Evolutionary conservation across 2,329 filamentous ascomycete genomes (phyloP).

Genomic region (Basipetospora chlamydospora): DNA sequence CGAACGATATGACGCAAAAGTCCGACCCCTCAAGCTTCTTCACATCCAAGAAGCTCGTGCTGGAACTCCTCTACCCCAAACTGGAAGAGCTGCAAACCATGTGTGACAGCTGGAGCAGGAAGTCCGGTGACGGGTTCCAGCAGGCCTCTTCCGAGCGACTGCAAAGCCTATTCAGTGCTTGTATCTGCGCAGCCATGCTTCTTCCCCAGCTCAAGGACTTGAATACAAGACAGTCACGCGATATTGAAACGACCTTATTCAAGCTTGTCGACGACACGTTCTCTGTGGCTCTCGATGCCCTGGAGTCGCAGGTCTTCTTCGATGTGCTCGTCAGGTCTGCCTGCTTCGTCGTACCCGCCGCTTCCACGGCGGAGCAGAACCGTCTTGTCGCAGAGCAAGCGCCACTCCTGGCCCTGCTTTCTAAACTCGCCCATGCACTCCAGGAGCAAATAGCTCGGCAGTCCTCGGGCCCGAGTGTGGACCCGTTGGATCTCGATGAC

Average conservation of each 20-base stretch:
- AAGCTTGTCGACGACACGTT: constrained; percentile 26
- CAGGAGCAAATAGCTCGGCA: constrained; percentile 18
- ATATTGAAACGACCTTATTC: constrained; percentile 29
- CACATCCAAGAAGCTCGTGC: constrained; percentile 32
- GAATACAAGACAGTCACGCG: constrained; percentile 31
- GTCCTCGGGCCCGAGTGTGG: constrained; percentile 22
- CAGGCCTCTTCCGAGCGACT: constrained; percentile 38
- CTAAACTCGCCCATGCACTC: constrained; percentile 21
- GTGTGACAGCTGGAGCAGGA: constrained; percentile 31
- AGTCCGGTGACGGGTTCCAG: constrained; percentile 26
- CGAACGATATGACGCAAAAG: constrained; percentile 5
- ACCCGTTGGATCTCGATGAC: constrained; percentile 54
- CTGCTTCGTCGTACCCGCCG: constrained; percentile 30
- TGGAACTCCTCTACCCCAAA: constrained; percentile 40
- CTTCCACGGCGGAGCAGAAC: constrained; percentile 22
- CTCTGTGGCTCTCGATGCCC: constrained; percentile 23
- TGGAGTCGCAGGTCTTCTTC: constrained; percentile 30
- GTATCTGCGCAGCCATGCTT: constrained; percentile 28
- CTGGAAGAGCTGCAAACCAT: constrained; percentile 32
- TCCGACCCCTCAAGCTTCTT: constrained; percentile 20
- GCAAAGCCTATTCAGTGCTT: constrained; percentile 35
- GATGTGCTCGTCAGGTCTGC: constrained; percentile 30
- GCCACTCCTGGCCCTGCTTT: constrained; percentile 28
- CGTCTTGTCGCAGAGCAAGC: constrained; percentile 22
- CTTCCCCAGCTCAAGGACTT: constrained; percentile 31